Percentiles rank a stretch among this genome's conserved stretches.
phyloP scores from a whole-genome alignment of 441 rosid genomes.

The Sinapis alba region DNA sequence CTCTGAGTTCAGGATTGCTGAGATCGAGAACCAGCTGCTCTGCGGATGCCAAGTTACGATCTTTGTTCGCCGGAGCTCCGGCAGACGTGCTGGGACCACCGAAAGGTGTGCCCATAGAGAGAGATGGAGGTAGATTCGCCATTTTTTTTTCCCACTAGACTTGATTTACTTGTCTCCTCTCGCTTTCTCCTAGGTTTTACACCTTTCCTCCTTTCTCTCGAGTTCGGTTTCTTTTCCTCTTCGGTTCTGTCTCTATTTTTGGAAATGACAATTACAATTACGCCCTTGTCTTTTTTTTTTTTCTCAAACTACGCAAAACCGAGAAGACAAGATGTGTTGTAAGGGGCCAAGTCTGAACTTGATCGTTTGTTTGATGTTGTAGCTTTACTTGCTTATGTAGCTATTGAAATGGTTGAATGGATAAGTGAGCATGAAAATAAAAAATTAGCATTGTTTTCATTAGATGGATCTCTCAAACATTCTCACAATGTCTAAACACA shows the following conservation, averaged over 20 bases:
- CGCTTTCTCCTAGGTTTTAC: not conserved
- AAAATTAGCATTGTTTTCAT: too few relatives aligned
- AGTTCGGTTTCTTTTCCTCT: conserved; percentile 8
- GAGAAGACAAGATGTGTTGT: not conserved
- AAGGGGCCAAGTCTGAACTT: too few relatives aligned
- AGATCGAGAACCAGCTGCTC: conserved; percentile 96
- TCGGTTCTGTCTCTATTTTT: not conserved
- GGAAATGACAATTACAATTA: not conserved
- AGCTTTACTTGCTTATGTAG: too few relatives aligned
- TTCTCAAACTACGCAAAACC: not conserved
- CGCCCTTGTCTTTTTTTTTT: not conserved
- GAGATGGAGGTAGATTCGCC: conserved; percentile 48
- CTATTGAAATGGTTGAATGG: too few relatives aligned
- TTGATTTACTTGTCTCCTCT: not conserved
- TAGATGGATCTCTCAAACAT: too few relatives aligned
- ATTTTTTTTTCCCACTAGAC: conserved; percentile 12
- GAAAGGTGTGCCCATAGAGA: conserved; percentile 45
- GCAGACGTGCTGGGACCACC: conserved; percentile 51
- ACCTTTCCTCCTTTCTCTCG: not conserved
- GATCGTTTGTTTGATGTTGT: too few relatives aligned
- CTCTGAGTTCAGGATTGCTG: conserved; percentile 96
- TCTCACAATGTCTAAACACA: too few relatives aligned
- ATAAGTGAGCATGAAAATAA: too few relatives aligned
- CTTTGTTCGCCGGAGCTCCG: conserved; percentile 75
- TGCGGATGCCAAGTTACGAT: conserved; percentile 91